Evolutionary conservation across 495 filamentous ascomycete species (phyloP).

Genomic region (Entonaema liquescens): DNA sequence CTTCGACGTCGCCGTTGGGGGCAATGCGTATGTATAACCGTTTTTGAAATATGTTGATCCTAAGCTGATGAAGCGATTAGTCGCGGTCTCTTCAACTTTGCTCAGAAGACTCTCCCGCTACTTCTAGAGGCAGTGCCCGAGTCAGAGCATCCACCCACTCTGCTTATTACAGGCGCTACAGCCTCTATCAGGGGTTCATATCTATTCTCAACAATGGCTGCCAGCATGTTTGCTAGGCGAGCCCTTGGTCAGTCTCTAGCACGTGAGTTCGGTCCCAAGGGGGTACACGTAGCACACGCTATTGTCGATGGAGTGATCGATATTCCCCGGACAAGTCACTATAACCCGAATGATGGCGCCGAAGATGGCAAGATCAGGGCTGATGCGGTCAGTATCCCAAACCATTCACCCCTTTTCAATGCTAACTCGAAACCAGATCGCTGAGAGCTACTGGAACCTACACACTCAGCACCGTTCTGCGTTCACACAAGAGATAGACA

Average conservation of each 20-base stretch:
- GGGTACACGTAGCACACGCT: constrained; percentile 86
- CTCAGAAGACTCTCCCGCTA: constrained; percentile 74
- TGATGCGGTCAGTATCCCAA: constrained; percentile 72
- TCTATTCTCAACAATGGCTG: constrained; percentile 74
- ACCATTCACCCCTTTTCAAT: not conserved
- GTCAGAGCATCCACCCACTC: constrained; percentile 71
- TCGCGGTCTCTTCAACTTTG: constrained; percentile 80
- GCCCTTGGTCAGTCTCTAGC: constrained; percentile 82
- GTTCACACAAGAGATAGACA: constrained; percentile 87
- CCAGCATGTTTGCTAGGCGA: constrained; percentile 81
- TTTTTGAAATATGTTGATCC: not conserved
- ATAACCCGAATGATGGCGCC: constrained; percentile 61
- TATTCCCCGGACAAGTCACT: constrained; percentile 74
- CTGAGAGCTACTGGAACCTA: constrained; percentile 86
- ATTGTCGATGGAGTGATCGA: constrained; percentile 92
- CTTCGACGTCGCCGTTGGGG: constrained; percentile 62
- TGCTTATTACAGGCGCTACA: constrained; percentile 91
- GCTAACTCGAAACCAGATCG: constrained; percentile 67
- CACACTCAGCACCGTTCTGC: constrained; percentile 83
- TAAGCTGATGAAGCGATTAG: constrained; percentile 47
- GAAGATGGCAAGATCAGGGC: constrained; percentile 79
- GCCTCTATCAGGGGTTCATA: constrained; percentile 80
- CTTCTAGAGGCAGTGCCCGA: constrained; percentile 65
- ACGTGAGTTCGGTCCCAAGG: constrained; percentile 87
- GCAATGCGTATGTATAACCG: constrained; percentile 65